Evolutionary conservation across 2,329 filamentous ascomycete species (phyloP), one percentile per base, ranked within the genome.

Genomic region (Penicillium sp.): DNA sequence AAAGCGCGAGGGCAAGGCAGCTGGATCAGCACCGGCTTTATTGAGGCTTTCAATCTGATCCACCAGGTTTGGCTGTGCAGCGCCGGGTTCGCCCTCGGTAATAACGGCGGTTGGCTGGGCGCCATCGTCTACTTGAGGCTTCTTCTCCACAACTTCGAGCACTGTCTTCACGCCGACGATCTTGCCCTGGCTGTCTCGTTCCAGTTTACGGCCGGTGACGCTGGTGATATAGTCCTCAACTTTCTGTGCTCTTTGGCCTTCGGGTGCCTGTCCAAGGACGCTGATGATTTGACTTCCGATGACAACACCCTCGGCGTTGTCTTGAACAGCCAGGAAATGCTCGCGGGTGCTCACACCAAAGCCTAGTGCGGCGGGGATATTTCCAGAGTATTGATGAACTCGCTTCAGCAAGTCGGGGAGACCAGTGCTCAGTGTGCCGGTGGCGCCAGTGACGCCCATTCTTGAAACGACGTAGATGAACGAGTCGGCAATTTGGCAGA

Each of bases 391-490:
- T 71, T 88, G 87, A 79, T 96, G 94, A 24, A 99, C 94, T 40
- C 90, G 86, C 57, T 84, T 83, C 57, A 99, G 79, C 38, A 99
- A 83, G 52, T 89, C 86, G 14, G 92, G 91, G 33, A 99, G 83
- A 58, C 88, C 87, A 46, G 86, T 81, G 73, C 90, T 96, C 67
- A 99, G 77, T 24, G 85, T 86, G 33, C 92, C 92, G 0, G 86
- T 87, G 14, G 91, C 94, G 65, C 94, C 94, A 9, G 94, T 99
- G 56, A 97, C 93, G 65, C 94, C 94, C 88, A 96, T 95, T 65
- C 93, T 84, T 24, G 93, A 97, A 56, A 99, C 94, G 60, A 99
- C 92, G 72, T 99, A 99, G 76, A 99, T 96, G 79, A 97, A 99
- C 3, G 92, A 97, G 76, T 97, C 93, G 68, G 94, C 94, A 61